phyloP scores from a whole-genome alignment of 108 stramenopile genomes.

The Ochromonas danica region DNA sequence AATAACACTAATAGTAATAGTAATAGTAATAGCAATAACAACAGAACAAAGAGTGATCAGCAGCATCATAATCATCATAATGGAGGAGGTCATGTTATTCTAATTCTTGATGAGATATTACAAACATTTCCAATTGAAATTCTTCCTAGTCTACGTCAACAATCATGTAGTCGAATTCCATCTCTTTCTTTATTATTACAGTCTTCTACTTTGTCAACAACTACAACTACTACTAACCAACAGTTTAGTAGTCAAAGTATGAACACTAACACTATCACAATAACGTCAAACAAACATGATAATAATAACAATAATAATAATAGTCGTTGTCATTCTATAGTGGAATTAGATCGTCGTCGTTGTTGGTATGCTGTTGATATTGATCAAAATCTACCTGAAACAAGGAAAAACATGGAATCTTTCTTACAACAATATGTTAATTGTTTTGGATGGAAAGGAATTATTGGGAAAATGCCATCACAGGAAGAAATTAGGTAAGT shows the following conservation, averaged over 20 bases:
- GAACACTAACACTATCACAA: constrained; percentile 7
- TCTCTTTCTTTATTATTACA: constrained; percentile 72
- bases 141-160: constrained; percentile 66
- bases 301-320: constrained; percentile 40
- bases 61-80: neutral
- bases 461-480: constrained; percentile 66
- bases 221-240: constrained; percentile 11
- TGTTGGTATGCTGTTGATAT: constrained; percentile 84
- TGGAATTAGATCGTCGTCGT: constrained; percentile 34
- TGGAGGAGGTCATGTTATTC: constrained; percentile 56
- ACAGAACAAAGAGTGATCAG: neutral
- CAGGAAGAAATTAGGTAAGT: constrained; percentile 56
- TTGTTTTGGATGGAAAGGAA: constrained; percentile 71
- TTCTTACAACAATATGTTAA: constrained; percentile 58
- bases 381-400: constrained; percentile 78
- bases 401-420: constrained; percentile 66
- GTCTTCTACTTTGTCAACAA: constrained; percentile 48
- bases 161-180: constrained; percentile 78
- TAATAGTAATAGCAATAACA: neutral
- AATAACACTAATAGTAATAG: constrained; percentile 4
- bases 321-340: neutral
- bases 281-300: constrained; percentile 32
- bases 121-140: constrained; percentile 90
- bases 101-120: constrained; percentile 86
- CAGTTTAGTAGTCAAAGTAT: no score